Evolutionary conservation across 208 protist genomes (phyloP), one percentile per base, ranked within the genome.

Genomic region (Crithidia brevicula): DNA sequence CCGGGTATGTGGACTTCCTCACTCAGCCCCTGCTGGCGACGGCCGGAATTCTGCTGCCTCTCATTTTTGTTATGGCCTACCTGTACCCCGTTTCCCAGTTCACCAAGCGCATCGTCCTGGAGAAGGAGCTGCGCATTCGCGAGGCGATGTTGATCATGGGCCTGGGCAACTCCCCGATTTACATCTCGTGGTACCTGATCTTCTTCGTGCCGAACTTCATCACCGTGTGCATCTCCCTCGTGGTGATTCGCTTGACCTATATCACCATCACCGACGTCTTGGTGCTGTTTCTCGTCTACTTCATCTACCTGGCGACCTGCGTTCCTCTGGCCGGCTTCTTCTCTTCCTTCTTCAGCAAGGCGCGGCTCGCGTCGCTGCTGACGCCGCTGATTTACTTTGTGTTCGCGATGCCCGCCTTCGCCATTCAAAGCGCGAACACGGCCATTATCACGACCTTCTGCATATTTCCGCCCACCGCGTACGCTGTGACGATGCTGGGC

Each of bases 121-220:
- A 94, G 47, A 91, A 94, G 58, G 85, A 92, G 59, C 46, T 88
- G 62, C 80, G 84, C n/a, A 79, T 93, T 20, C 77, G 79, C n/a
- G 83, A 94, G 67, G 74, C 81, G 22, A 78, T 89, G 67, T 76
- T 91, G 36, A 92, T 92, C 65, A 94, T 94, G 88, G 88, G 88
- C n/a, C 72, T 78, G 40, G 60, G 77, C 33, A 67, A 80, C 34
- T 80, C 79, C 51, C 22, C 79, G n/a, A 38, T 86, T 25, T 62
- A 82, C 33, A 20, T 72, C 23, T 38, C 27, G 0, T 66, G 67
- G 1, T 31, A 92, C 40, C 61, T 88, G 23, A 74, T 88, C 46
- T 62, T 82, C 43, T 64, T 88, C 20, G 18, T 89, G 33, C 42
- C 86, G 27, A 74, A 92, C 56, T 65, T 92, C 54, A 83, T 90